phyloP scores from a whole-genome alignment of 23 red algal species.

The Gracilaria gracilis region DNA sequence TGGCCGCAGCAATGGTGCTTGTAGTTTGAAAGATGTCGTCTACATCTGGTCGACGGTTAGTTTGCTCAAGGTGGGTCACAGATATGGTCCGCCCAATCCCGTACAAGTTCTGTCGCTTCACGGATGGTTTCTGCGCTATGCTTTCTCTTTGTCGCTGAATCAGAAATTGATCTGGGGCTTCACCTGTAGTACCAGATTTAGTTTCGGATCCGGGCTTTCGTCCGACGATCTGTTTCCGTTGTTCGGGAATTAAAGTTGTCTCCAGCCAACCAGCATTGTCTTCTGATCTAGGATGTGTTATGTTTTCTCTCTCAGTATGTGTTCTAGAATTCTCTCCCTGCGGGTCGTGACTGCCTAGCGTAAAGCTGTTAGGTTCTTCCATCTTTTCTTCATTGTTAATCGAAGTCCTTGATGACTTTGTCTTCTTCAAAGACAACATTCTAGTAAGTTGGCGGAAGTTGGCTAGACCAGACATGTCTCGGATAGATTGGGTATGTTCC shows the following conservation, averaged over 20 bases:
- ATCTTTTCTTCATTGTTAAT: background rate
- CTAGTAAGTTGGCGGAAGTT: background rate
- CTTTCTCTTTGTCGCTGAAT: background rate
- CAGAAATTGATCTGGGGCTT: background rate
- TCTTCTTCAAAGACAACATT: slow-evolving; percentile 21
- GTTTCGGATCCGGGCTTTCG: no score
- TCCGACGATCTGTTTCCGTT: no score
- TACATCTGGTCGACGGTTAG: background rate
- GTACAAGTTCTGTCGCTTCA: background rate
- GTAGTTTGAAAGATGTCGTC: background rate
- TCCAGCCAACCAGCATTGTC: no score
- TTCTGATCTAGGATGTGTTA: no score
- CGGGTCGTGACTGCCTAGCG: background rate
- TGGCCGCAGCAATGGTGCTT: background rate
- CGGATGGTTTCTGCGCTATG: background rate
- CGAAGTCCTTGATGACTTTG: background rate
- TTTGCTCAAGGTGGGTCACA: background rate
- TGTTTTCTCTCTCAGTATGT: no score
- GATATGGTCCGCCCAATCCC: background rate
- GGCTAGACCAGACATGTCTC: background rate
- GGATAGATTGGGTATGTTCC: background rate
- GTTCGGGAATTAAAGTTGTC: no score
- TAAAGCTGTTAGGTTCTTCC: background rate
- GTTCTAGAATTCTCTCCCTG: background rate
- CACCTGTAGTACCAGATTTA: no score